Evolutionary conservation across 805 yeast species (phyloP), one percentile per base, ranked within the genome.

Genomic region (Tetrapisispora fleetii): DNA sequence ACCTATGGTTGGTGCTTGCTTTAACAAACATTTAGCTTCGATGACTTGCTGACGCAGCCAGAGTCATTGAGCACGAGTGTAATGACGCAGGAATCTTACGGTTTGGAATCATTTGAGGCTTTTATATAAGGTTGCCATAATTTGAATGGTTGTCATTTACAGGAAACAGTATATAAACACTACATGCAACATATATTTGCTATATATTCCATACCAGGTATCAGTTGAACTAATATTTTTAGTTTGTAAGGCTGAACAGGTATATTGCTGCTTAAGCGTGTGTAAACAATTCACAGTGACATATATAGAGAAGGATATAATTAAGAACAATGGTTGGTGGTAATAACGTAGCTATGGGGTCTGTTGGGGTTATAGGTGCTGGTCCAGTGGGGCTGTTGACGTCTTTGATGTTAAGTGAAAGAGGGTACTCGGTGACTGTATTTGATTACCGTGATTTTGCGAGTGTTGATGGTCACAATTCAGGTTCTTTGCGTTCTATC

Each of bases 311-410:
- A n/a, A n/a, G n/a, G n/a, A n/a, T n/a, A n/a, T n/a, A n/a, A n/a
- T n/a, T n/a, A n/a, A n/a, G n/a, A n/a, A n/a, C n/a, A n/a, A n/a
- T n/a, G n/a, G n/a, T n/a, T n/a, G n/a, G n/a, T 32, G 14, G 10
- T 6, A 14, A 11, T 32, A 32, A 32, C 14, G 35, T 11, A 13
- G 14, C n/a, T 14, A 32, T 4, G 10, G n/a, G 56, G 43, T 45
- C 64, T 2, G 78, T 75, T 17, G 88, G 78, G 1, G 73, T 90
- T 28, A 77, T 90, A 17, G 97, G 97, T 1, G 95, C 93, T 1
- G 97, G 97, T 0, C 77, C 86, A 6, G 97, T 90, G 2, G 97
- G 97, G 0, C 77, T 93, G 47, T 70, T 88, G 5, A 77, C 90
- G 0, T 93, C 96, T 0, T 64, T 90, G n/a, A 93, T 91, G 0